phyloP scores from a whole-genome alignment of 1,284 basidiomycete genomes.

The Microbotryum saponariae region DNA sequence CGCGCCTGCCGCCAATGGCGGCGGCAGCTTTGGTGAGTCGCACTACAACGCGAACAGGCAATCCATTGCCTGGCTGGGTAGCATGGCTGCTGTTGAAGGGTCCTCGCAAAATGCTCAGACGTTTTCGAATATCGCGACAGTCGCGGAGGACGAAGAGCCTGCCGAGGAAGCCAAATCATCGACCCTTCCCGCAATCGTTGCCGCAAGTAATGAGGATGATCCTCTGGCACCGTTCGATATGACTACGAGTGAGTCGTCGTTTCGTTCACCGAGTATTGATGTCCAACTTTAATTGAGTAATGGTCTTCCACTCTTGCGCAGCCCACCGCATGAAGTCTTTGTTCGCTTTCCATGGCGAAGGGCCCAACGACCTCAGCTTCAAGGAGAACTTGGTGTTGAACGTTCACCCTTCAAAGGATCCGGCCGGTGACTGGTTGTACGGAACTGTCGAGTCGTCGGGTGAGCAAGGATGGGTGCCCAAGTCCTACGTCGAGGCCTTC shows the following conservation, averaged over 20 bases:
- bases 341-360: conserved; percentile 74
- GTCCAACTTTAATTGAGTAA: background rate
- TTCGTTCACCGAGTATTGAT: background rate
- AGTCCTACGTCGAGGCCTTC: conserved; percentile 71
- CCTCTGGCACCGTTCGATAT: conserved; percentile 71
- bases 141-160: conserved; percentile 53
- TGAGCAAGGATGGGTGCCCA: conserved; percentile 80
- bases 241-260: conserved; percentile 44
- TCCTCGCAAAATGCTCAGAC: conserved; percentile 5
- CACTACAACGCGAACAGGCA: conserved; percentile 53
- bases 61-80: conserved; percentile 85
- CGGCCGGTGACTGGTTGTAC: conserved; percentile 65
- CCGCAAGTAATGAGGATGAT: conserved; percentile 47
- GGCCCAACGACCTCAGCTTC: conserved; percentile 79
- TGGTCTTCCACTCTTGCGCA: conserved; percentile 35
- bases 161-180: conserved; percentile 44
- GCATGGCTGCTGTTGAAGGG: conserved; percentile 65
- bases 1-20: background rate
- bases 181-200: conserved; percentile 49
- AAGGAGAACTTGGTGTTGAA: conserved; percentile 68
- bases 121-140: conserved; percentile 47
- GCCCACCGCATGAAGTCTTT: conserved; percentile 63
- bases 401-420: conserved; percentile 78
- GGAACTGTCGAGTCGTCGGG: conserved; percentile 63
- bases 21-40: background rate